Percentiles rank a stretch among this genome's conserved stretches.
These are phyloP conservation scores for Rosa persica DNA, from an alignment of 306 rosid species.

Conservation along the genomic window DNA sequence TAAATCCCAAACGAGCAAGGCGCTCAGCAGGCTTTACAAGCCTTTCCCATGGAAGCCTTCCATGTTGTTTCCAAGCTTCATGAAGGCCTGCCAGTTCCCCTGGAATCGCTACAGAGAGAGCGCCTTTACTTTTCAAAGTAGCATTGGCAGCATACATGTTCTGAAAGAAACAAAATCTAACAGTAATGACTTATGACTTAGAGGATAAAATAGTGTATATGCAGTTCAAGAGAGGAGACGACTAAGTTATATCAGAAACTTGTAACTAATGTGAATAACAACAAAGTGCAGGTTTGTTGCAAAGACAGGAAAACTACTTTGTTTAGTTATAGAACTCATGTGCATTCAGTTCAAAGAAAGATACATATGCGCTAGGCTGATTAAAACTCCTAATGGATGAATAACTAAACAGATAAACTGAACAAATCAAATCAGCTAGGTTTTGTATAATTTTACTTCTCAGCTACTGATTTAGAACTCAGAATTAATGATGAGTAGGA, in stretches of 20 bases:
- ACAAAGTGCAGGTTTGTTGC: neutral
- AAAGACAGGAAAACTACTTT: neutral
- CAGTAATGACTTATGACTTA: neutral
- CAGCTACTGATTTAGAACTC: neutral
- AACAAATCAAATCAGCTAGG: neutral
- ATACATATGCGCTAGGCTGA: neutral
- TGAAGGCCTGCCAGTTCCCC: conserved; percentile 83
- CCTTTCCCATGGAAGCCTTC: conserved; percentile 75
- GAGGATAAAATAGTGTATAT: neutral
- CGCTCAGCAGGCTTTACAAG: conserved; percentile 65
- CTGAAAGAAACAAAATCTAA: conserved; percentile 31
- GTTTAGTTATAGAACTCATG: neutral
- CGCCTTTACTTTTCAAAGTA: conserved; percentile 52
- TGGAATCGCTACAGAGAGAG: conserved; percentile 69
- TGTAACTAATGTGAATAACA: neutral
- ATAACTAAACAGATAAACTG: neutral
- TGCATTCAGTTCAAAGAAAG: neutral
- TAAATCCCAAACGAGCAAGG: conserved; percentile 67
- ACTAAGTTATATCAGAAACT: neutral
- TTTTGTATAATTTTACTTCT: neutral
- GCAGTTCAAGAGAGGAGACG: neutral
- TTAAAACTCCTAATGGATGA: neutral
- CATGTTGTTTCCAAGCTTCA: conserved; percentile 64
- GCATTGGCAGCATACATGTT: conserved; percentile 65
- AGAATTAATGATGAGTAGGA: neutral